Conservation (phyloP, 1,284 basidiomycete genomes). For the Papiliotrema flavescens region DNA sequence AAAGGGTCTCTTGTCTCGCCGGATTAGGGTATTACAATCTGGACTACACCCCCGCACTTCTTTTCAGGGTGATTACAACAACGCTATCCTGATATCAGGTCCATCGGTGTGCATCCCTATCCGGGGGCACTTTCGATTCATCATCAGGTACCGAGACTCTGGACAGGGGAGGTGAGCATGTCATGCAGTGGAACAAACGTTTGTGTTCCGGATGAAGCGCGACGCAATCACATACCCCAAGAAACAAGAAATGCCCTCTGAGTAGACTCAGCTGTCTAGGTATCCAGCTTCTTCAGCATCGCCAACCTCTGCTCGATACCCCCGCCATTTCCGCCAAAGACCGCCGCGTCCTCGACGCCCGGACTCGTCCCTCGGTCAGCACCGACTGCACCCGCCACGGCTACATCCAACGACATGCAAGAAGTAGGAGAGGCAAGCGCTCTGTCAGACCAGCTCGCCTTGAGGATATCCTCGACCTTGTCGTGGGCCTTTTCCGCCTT, state of each 20-base stretch:
- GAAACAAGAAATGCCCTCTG: too few species aligned
- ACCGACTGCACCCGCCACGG: neutral
- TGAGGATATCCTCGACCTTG: slow-evolving; percentile 23
- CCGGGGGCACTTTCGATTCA: too few species aligned
- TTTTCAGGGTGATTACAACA: too few species aligned
- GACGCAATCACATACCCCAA: too few species aligned
- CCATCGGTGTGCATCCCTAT: too few species aligned
- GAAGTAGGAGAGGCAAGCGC: slow-evolving; percentile 15
- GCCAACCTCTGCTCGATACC: slow-evolving; percentile 24
- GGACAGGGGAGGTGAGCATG: too few species aligned
- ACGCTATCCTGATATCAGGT: too few species aligned
- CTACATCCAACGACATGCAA: slow-evolving; percentile 3
- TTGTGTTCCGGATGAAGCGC: too few species aligned
- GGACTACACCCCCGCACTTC: too few species aligned
- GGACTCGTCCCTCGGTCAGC: slow-evolving; percentile 11
- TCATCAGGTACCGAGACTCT: too few species aligned
- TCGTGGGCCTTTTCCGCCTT: slow-evolving; percentile 17
- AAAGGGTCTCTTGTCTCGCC: neutral
- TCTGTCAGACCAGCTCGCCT: slow-evolving; percentile 26
- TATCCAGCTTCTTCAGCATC: slow-evolving; percentile 5
- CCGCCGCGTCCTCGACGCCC: slow-evolving; percentile 17
- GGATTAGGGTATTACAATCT: too few species aligned
- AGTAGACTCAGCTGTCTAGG: neutral
- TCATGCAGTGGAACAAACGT: too few species aligned
- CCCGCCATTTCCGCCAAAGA: neutral